Conservation (phyloP, 2,329 filamentous ascomycete species). For the Penicillium polonicum region DNA sequence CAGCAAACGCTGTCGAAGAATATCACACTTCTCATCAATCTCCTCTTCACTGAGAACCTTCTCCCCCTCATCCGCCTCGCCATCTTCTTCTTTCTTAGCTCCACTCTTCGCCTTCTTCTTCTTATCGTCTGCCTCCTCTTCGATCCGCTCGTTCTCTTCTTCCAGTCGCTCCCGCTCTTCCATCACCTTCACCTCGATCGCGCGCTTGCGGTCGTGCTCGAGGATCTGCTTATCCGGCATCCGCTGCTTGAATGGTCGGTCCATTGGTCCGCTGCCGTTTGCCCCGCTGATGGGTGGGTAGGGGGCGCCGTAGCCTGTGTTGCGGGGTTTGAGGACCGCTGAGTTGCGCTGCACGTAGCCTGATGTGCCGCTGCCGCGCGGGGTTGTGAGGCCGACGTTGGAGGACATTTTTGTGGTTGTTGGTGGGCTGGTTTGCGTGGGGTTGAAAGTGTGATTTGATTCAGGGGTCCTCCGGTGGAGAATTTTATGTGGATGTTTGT, state of each 20-base stretch:
- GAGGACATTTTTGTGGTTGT: slow-evolving; percentile 69
- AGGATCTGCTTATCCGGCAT: slow-evolving; percentile 90
- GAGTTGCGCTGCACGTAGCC: slow-evolving; percentile 97
- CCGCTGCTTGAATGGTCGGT: slow-evolving; percentile 67
- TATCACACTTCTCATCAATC: slow-evolving; percentile 75
- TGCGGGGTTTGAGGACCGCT: slow-evolving; percentile 81
- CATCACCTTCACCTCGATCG: slow-evolving; percentile 90
- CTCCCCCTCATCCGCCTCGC: slow-evolving; percentile 13
- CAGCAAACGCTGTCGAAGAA: slow-evolving; percentile 62
- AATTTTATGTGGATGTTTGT: background rate
- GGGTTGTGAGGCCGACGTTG: slow-evolving; percentile 93
- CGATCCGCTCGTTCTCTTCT: slow-evolving; percentile 65
- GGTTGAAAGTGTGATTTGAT: too few species aligned
- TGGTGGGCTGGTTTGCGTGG: background rate
- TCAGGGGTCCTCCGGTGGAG: background rate
- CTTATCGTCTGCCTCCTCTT: slow-evolving; percentile 64
- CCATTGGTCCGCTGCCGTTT: slow-evolving; percentile 56
- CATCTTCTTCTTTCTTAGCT: slow-evolving; percentile 7
- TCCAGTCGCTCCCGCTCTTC: slow-evolving; percentile 89
- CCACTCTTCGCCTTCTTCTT: slow-evolving; percentile 74
- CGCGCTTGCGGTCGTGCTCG: slow-evolving; percentile 87
- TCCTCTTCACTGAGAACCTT: slow-evolving; percentile 51
- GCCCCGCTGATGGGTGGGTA: slow-evolving; percentile 55
- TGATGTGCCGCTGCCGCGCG: slow-evolving; percentile 90
- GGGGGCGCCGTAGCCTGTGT: slow-evolving; percentile 64